A percentile compares a stretch with the other conserved stretches of the same genome.
phyloP scores from a whole-genome alignment of 1,139 yeast genomes.

The Blastobotrys serpentis region DNA sequence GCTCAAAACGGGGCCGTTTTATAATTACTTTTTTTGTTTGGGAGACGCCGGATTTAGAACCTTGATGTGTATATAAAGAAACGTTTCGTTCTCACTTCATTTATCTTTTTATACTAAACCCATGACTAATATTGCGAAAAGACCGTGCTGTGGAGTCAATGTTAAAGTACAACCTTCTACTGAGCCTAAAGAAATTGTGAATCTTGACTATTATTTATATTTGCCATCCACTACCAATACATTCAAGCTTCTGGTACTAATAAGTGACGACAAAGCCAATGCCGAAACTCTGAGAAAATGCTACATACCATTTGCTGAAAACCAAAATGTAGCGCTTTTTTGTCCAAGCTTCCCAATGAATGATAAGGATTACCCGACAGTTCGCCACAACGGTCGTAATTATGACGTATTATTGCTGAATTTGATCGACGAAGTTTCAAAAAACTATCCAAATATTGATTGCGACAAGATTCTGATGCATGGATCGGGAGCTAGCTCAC shows the following conservation, averaged over 20 bases:
- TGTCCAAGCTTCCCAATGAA: conserved; percentile 1
- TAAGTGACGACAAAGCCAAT: background rate
- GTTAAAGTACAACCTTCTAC: too few species aligned
- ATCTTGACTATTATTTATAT: conserved; percentile 2
- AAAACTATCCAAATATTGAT: background rate
- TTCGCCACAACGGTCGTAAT: conserved; percentile 1
- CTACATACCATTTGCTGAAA: background rate
- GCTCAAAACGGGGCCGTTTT: background rate
- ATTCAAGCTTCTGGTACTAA: background rate
- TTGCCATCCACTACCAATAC: background rate
- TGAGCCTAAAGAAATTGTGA: background rate
- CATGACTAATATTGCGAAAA: too few species aligned
- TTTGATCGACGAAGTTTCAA: background rate
- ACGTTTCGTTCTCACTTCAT: background rate
- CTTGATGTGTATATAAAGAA: background rate
- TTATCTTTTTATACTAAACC: too few species aligned
- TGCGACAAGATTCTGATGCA: background rate
- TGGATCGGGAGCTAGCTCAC: background rate
- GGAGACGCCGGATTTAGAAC: too few species aligned
- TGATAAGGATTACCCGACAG: background rate
- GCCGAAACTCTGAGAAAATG: background rate
- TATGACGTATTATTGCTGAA: conserved; percentile 2
- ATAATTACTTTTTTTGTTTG: too few species aligned
- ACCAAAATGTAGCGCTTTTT: background rate
- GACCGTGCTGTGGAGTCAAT: too few species aligned